phyloP scores from a whole-genome alignment of 225 moss, liverwort and hornwort genomes.

The Climacium dendroides region DNA sequence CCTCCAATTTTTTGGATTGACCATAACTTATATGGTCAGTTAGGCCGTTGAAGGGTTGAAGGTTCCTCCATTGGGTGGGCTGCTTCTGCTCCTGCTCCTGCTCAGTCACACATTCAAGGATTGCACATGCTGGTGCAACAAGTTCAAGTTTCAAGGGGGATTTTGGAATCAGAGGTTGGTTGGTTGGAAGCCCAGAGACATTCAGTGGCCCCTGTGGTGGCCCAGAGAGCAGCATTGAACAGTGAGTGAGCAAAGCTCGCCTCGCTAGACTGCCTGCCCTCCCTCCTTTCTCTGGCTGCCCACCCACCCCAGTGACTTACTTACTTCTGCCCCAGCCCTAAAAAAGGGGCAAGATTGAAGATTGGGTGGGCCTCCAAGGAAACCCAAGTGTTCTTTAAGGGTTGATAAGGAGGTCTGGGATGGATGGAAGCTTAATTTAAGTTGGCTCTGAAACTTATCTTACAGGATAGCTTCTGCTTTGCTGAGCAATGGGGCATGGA shows the following conservation, averaged over 20 bases:
- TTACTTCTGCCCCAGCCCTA: too few species aligned
- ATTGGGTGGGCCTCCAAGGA: too few species aligned
- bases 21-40: too few species aligned
- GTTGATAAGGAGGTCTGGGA: not conserved
- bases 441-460: not conserved
- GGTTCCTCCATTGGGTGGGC: too few species aligned
- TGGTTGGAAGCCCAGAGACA: not conserved
- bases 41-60: too few species aligned
- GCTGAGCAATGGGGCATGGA: not conserved
- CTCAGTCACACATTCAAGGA: too few species aligned
- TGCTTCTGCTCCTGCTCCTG: too few species aligned
- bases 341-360: too few species aligned
- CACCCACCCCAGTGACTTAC: not conserved
- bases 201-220: rapidly evolving
- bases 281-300: too few species aligned
- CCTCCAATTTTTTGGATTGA: too few species aligned
- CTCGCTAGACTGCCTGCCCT: not conserved
- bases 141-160: not conserved
- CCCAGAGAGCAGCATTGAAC: not conserved
- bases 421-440: not conserved
- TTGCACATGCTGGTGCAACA: not conserved
- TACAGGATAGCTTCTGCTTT: not conserved
- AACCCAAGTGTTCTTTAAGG: not conserved
- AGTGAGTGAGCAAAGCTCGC: not conserved
- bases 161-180: not conserved